phyloP scores from a whole-genome alignment of 257 asterid genomes.

The Paraleonurus japonicus region DNA sequence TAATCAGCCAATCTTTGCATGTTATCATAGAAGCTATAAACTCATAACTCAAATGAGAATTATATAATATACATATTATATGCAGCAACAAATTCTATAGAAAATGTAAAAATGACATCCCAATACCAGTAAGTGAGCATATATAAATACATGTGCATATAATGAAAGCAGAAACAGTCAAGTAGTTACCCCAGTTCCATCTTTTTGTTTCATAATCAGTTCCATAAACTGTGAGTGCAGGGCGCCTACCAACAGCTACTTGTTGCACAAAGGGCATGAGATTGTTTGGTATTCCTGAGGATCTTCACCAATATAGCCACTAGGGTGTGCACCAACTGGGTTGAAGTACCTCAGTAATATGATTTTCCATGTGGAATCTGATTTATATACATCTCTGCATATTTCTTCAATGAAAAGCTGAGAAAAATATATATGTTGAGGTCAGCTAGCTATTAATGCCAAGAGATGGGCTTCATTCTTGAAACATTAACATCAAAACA shows the following conservation, averaged over 20 bases:
- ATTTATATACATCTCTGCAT: slow-evolving; percentile 64
- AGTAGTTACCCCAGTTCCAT: slow-evolving; percentile 85
- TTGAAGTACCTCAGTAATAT: slow-evolving; percentile 89
- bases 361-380: slow-evolving; percentile 87
- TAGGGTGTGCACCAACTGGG: slow-evolving; percentile 95
- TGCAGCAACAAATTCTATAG: not conserved
- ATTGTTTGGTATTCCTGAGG: slow-evolving; percentile 92
- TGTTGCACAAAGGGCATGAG: slow-evolving; percentile 97
- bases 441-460: not conserved
- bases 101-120: not conserved
- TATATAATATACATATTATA: not conserved
- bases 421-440: slow-evolving; percentile 25
- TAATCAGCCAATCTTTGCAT: not conserved
- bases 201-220: slow-evolving; percentile 74
- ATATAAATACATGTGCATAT: not conserved
- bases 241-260: slow-evolving; percentile 94
- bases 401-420: slow-evolving; percentile 93
- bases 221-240: slow-evolving; percentile 78
- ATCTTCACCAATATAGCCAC: slow-evolving; percentile 92
- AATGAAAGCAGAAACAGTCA: not conserved
- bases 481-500: not conserved
- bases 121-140: not conserved
- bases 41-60: not conserved
- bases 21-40: not conserved
- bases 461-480: not conserved